Conservation (phyloP, 768 basidiomycete species). For the Auriscalpium microsporum region DNA sequence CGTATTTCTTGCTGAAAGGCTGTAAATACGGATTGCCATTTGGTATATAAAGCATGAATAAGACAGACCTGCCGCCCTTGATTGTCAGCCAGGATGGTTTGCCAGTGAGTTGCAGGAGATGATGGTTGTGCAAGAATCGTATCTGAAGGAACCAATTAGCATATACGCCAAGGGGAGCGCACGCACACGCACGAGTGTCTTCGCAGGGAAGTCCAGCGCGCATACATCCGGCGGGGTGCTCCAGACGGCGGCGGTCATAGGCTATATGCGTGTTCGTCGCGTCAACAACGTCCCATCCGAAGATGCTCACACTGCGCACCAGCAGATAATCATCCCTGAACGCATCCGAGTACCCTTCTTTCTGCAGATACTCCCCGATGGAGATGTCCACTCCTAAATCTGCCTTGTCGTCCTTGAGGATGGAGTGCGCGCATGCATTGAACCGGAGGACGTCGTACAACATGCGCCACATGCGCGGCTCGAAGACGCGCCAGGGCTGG, state of each 20-base stretch:
- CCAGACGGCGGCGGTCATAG: constrained; percentile 79
- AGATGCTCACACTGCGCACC: constrained; percentile 29
- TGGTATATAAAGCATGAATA: background rate
- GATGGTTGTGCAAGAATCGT: constrained; percentile 68
- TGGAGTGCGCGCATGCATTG: constrained; percentile 54
- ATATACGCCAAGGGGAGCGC: background rate
- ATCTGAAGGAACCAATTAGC: constrained; percentile 28
- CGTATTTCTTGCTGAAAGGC: constrained; percentile 48
- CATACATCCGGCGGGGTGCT: constrained; percentile 67
- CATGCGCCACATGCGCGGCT: constrained; percentile 63
- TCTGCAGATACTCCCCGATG: constrained; percentile 48
- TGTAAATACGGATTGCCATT: background rate
- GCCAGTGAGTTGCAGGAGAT: constrained; percentile 60
- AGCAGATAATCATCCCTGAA: constrained; percentile 73
- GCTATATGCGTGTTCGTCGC: constrained; percentile 25
- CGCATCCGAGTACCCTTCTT: constrained; percentile 55
- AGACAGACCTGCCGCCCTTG: constrained; percentile 55
- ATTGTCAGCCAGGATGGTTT: constrained; percentile 71
- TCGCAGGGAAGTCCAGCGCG: constrained; percentile 60
- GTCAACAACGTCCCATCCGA: background rate
- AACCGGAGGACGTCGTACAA: constrained; percentile 65
- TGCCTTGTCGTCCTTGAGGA: constrained; percentile 27
- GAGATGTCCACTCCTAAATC: constrained; percentile 25
- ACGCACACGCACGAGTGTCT: constrained; percentile 40
- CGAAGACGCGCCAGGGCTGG: constrained; percentile 51